Evolutionary conservation across 2,329 filamentous ascomycete genomes (phyloP).

Genomic region (Periconia macrospinosa): DNA sequence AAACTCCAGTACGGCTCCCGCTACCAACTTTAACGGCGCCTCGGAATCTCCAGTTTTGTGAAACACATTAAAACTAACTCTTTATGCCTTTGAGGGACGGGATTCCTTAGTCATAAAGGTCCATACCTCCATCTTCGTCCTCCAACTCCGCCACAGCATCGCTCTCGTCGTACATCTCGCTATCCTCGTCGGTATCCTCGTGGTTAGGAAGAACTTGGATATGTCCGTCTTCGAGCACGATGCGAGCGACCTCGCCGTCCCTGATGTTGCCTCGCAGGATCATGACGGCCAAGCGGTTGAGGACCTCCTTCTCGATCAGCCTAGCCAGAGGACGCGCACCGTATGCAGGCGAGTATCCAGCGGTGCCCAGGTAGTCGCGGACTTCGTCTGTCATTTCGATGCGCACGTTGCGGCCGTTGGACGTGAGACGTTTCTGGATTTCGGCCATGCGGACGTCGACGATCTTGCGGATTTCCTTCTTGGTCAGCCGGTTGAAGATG

Average conservation of each 20-base stretch:
- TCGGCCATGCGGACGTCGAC: constrained; percentile 86
- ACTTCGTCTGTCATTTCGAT: constrained; percentile 84
- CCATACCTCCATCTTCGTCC: constrained; percentile 57
- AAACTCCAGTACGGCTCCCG: no score
- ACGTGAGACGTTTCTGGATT: constrained; percentile 85
- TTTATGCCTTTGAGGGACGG: no score
- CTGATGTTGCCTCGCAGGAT: constrained; percentile 82
- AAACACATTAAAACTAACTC: no score
- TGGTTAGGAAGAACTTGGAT: constrained; percentile 86
- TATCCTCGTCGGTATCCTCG: constrained; percentile 67
- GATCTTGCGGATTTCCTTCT: constrained; percentile 88
- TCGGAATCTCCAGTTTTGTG: no score
- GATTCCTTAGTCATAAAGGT: constrained; percentile 66
- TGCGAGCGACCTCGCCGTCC: constrained; percentile 81
- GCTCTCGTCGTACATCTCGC: constrained; percentile 74
- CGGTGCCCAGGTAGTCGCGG: constrained; percentile 87
- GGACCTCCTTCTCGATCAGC: constrained; percentile 94
- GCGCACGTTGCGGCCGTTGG: constrained; percentile 82
- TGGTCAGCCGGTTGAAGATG: constrained; percentile 97
- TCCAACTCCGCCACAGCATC: constrained; percentile 72
- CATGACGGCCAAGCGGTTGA: constrained; percentile 89
- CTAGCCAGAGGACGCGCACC: constrained; percentile 86
- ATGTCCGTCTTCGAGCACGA: constrained; percentile 77
- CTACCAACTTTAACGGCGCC: no score
- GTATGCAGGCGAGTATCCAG: constrained; percentile 94